Conservation (phyloP, 179 eudicot species). For the Amaranthus tricolor region DNA sequence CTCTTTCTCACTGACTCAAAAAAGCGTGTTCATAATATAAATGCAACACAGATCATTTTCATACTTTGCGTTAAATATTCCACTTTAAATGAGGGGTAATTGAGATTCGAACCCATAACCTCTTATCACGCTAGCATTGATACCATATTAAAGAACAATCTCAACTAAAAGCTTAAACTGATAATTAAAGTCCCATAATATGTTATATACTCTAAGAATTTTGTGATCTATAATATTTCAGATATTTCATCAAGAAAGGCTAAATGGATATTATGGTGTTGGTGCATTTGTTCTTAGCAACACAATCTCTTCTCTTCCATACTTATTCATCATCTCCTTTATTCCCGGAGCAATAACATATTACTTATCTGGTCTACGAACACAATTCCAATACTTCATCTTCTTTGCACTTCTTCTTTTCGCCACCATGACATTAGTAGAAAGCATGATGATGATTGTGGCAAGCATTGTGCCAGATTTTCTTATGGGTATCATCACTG, state of each 20-base stretch:
- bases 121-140: no score
- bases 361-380: slow-evolving; percentile 44
- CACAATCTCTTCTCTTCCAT: slow-evolving; percentile 41
- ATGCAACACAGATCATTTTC: no score
- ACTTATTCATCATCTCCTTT: slow-evolving; percentile 32
- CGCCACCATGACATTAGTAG: slow-evolving; percentile 31
- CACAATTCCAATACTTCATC: slow-evolving; percentile 24
- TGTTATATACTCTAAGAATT: no score
- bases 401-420: slow-evolving; percentile 34
- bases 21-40: no score
- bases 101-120: no score
- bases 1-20: no score
- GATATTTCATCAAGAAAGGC: slow-evolving; percentile 43
- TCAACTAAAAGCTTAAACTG: no score
- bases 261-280: slow-evolving; percentile 46
- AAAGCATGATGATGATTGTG: slow-evolving; percentile 51
- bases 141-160: no score
- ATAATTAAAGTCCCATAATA: no score
- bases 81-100: no score
- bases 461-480: slow-evolving; percentile 42
- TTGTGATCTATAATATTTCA: neutral
- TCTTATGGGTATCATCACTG: slow-evolving; percentile 45
- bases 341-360: slow-evolving; percentile 47
- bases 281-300: slow-evolving; percentile 40
- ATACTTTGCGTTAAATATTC: no score